phyloP scores from a whole-genome alignment of 2,329 filamentous ascomycete species.

The Fusarium nanum region DNA sequence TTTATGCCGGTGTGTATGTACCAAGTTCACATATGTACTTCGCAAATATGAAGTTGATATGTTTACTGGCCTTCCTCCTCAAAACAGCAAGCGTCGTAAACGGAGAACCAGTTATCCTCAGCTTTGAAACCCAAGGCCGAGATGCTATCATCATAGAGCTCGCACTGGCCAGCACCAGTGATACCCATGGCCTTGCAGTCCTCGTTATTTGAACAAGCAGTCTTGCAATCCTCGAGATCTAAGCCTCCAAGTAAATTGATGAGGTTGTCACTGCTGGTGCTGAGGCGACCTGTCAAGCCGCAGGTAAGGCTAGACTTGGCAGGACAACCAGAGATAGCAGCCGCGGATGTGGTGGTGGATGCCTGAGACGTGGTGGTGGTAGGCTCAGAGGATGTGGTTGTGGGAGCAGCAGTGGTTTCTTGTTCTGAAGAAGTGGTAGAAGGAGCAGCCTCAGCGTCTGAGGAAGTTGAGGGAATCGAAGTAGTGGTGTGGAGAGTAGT shows the following conservation, averaged over 20 bases:
- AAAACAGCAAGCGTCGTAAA: slow-evolving; percentile 35
- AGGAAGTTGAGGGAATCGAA: neutral
- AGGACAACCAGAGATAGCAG: slow-evolving; percentile 12
- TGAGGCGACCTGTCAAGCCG: slow-evolving; percentile 11
- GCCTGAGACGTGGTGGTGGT: slow-evolving; percentile 21
- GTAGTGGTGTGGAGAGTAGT: slow-evolving; percentile 12
- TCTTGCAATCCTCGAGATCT: slow-evolving; percentile 13
- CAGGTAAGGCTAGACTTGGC: slow-evolving; percentile 17
- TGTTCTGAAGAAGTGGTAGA: too few relatives aligned
- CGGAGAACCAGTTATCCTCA: slow-evolving; percentile 1
- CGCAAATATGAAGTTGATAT: neutral
- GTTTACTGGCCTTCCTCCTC: neutral
- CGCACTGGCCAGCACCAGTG: slow-evolving; percentile 19
- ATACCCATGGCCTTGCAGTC: slow-evolving; percentile 29
- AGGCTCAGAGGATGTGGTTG: slow-evolving; percentile 6
- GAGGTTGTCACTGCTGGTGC: neutral
- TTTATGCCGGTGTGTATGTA: slow-evolving; percentile 1
- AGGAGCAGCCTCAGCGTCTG: neutral
- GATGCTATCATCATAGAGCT: slow-evolving; percentile 25
- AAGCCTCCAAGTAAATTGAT: neutral
- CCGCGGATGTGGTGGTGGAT: slow-evolving; percentile 14
- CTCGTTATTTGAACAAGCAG: slow-evolving; percentile 3
- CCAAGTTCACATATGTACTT: neutral
- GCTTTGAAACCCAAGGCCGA: slow-evolving; percentile 11
- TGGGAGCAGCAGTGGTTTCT: neutral